A percentile compares a stretch with the other conserved stretches of the same genome.
Evolutionary conservation across 352 stramenopile species (phyloP).

Genomic region (Phytophthora pinifolia): DNA sequence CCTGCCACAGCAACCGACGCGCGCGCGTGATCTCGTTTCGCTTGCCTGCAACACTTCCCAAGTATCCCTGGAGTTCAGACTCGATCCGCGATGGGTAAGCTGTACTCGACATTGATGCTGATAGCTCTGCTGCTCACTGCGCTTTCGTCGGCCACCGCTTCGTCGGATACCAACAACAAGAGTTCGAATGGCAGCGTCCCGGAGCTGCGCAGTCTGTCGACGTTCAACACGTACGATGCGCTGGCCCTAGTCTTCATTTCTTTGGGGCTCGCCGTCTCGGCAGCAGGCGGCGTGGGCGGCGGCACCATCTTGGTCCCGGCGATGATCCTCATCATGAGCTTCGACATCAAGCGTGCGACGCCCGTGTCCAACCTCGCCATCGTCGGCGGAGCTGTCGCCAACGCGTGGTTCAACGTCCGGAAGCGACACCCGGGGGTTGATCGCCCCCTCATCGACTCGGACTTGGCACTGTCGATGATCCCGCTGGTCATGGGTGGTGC

Average conservation of each 20-base stretch:
- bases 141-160: conserved; percentile 1
- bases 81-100: conserved; percentile 6
- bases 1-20: conserved; percentile 8
- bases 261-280: conserved; percentile 37
- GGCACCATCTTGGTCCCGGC: conserved; percentile 46
- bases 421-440: conserved; percentile 52
- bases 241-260: conserved; percentile 42
- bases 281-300: conserved; percentile 50
- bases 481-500: conserved; percentile 58
- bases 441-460: conserved; percentile 52
- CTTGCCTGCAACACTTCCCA: conserved; percentile 4
- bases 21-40: neutral
- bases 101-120: neutral
- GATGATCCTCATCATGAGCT: conserved; percentile 53
- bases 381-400: conserved; percentile 50
- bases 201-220: conserved; percentile 26
- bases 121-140: conserved; percentile 4
- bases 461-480: conserved; percentile 55
- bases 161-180: conserved; percentile 9
- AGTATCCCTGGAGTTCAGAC: conserved; percentile 1
- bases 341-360: conserved; percentile 61
- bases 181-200: conserved; percentile 18
- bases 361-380: conserved; percentile 55
- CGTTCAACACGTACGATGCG: conserved; percentile 37
- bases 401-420: conserved; percentile 55